A percentile compares a stretch with the other conserved stretches of the same genome.
Evolutionary conservation across 2,329 filamentous ascomycete species (phyloP).

Genomic region (Neofusicoccum parvum): DNA sequence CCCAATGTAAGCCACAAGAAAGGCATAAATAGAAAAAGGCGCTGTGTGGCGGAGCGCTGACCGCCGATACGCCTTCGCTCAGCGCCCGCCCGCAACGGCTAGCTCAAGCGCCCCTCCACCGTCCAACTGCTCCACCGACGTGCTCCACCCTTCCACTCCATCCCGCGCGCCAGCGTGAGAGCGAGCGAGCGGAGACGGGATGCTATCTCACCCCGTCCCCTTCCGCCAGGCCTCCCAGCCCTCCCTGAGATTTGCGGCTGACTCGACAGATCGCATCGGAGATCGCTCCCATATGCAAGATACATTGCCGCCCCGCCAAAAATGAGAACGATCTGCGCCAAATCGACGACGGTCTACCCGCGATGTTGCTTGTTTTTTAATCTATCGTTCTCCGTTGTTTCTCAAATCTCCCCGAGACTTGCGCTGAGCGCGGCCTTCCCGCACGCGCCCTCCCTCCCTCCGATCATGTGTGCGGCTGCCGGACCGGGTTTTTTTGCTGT

Average conservation of each 20-base stretch:
- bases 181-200: not conserved
- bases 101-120: not conserved
- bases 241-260: constrained; percentile 1
- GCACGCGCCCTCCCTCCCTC: not conserved
- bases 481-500: not conserved
- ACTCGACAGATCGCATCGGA: not conserved
- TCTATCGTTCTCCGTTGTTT: not conserved
- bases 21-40: not conserved
- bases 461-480: not conserved
- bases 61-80: not conserved
- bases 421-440: not conserved
- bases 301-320: constrained; percentile 6
- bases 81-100: not conserved
- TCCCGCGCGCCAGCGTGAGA: not conserved
- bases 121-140: not conserved
- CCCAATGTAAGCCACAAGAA: not conserved
- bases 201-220: not conserved
- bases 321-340: not conserved
- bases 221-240: not conserved
- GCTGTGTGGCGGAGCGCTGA: constrained; percentile 9
- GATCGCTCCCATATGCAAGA: constrained; percentile 12
- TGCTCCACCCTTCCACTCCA: not conserved
- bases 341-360: constrained; percentile 1
- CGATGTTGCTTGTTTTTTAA: not conserved
- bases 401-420: not conserved